Evolutionary conservation across 768 basidiomycete species (phyloP).

Genomic region (Pisolithus microcarpus): DNA sequence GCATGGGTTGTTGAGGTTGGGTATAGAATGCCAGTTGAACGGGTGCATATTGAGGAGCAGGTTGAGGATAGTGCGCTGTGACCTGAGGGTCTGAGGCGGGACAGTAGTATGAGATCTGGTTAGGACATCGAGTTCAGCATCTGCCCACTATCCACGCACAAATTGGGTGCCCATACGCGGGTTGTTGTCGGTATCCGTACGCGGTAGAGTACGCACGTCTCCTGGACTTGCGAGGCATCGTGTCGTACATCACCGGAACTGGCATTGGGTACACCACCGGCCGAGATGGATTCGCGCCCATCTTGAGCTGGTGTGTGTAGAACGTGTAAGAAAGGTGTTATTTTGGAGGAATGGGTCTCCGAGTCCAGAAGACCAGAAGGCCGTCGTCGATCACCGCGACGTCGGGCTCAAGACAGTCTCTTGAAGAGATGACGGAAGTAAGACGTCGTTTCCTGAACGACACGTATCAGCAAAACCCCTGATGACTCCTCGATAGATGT

Average conservation of each 20-base stretch:
- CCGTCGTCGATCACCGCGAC: neutral
- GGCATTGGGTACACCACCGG: constrained; percentile 15
- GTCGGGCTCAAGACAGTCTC: no score
- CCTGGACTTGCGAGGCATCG: constrained; percentile 2
- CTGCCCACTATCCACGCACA: constrained; percentile 12
- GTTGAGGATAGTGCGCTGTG: constrained; percentile 15
- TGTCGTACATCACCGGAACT: constrained; percentile 1
- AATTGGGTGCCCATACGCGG: constrained; percentile 15
- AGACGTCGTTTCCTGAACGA: no score
- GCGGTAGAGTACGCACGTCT: constrained; percentile 11
- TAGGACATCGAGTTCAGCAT: constrained; percentile 5
- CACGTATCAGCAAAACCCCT: neutral
- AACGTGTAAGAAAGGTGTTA: neutral
- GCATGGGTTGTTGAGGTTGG: constrained; percentile 25
- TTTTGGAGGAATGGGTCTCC: neutral
- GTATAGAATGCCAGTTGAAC: constrained; percentile 16
- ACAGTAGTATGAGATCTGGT: constrained; percentile 1
- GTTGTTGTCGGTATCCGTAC: constrained; percentile 8
- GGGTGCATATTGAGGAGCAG: constrained; percentile 20
- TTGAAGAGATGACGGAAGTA: no score
- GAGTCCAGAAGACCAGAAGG: neutral
- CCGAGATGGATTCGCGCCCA: constrained; percentile 22
- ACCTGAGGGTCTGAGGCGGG: constrained; percentile 19
- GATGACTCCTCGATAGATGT: no score
- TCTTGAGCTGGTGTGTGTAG: constrained; percentile 4